phyloP scores from a whole-genome alignment of 805 yeast genomes.

The Hanseniaspora mollemarum region DNA sequence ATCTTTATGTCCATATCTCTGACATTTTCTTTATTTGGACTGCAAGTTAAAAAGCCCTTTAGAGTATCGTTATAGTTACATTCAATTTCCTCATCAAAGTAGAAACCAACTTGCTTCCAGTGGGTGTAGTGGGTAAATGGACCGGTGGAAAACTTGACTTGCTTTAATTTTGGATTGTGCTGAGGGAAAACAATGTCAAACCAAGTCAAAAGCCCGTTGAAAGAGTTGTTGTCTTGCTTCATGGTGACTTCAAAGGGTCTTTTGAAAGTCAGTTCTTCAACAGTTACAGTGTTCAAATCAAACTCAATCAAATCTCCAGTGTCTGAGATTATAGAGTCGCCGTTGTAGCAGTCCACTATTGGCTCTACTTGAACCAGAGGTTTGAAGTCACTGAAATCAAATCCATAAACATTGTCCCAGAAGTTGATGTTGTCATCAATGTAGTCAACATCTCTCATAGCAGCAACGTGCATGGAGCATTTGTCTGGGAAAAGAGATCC shows the following conservation, averaged over 20 bases:
- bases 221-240: slow-evolving; percentile 47
- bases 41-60: slow-evolving; percentile 57
- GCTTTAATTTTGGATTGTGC: slow-evolving; percentile 37
- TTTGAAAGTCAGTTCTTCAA: slow-evolving; percentile 70
- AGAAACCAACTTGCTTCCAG: slow-evolving; percentile 97
- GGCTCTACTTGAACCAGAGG: slow-evolving; percentile 86
- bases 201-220: slow-evolving; percentile 90
- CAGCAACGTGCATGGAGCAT: slow-evolving; percentile 79
- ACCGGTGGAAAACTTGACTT: slow-evolving; percentile 77
- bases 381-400: slow-evolving; percentile 85
- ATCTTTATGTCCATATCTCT: slow-evolving; percentile 82
- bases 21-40: slow-evolving; percentile 69
- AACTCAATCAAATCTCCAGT: slow-evolving; percentile 61
- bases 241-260: slow-evolving; percentile 60
- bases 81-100: slow-evolving; percentile 68
- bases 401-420: slow-evolving; percentile 97
- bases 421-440: slow-evolving; percentile 81
- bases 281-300: slow-evolving; percentile 78
- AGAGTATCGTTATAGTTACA: slow-evolving; percentile 65
- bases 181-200: slow-evolving; percentile 83
- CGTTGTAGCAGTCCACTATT: slow-evolving; percentile 86
- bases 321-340: slow-evolving; percentile 62
- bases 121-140: slow-evolving; percentile 91
- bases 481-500: slow-evolving; percentile 94
- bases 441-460: slow-evolving; percentile 85